Conservation (phyloP, 441 rosid species). For the Croton laevigatus region DNA sequence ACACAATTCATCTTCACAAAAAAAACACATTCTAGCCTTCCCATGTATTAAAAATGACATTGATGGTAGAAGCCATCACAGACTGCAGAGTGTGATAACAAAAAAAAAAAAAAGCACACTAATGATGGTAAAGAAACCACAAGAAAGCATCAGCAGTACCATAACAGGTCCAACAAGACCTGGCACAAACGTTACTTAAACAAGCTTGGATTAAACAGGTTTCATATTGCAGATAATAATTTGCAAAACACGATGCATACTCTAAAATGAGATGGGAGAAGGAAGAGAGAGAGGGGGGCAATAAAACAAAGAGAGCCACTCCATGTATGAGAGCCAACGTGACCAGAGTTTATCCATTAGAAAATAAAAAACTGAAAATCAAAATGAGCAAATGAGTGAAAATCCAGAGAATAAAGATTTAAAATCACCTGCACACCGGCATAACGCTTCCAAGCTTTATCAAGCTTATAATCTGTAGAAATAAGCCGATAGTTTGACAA, state of each 20-base stretch:
- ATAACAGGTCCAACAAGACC: background rate
- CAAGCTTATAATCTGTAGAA: conserved; percentile 97
- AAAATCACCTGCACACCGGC: conserved; percentile 95
- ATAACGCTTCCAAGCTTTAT: conserved; percentile 98
- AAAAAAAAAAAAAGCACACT: background rate
- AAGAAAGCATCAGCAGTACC: background rate
- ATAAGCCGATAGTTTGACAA: conserved; percentile 91
- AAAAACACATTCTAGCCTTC: background rate
- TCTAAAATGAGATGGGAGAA: background rate
- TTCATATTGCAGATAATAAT: background rate
- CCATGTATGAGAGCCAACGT: background rate
- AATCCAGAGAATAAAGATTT: conserved; percentile 18
- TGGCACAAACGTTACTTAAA: background rate
- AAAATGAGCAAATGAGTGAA: conserved; percentile 12
- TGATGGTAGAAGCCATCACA: background rate
- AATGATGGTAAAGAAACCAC: background rate
- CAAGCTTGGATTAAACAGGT: background rate
- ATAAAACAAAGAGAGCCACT: background rate
- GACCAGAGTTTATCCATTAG: background rate
- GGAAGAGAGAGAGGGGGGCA: background rate
- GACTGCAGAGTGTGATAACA: background rate
- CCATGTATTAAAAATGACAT: background rate
- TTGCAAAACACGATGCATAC: background rate
- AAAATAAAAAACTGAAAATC: conserved; percentile 3
- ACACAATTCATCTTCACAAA: background rate